Conservation (phyloP, 768 basidiomycete genomes). For the Dendrothele bispora region DNA sequence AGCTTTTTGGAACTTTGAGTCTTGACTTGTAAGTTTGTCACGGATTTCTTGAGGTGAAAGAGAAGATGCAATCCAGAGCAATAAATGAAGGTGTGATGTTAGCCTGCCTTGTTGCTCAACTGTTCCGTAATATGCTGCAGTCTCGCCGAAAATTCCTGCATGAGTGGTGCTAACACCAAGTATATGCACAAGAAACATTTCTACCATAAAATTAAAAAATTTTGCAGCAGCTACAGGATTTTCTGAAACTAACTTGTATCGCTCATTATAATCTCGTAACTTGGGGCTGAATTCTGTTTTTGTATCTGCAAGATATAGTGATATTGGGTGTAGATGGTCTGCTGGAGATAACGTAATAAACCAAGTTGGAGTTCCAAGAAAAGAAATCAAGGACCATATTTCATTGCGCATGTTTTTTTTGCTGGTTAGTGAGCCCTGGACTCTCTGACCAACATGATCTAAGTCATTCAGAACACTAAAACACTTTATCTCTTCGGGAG, state of each 20-base stretch:
- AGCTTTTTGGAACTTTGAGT: neutral
- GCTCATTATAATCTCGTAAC: neutral
- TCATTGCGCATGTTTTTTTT: constrained; percentile 7
- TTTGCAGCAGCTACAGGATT: constrained; percentile 17
- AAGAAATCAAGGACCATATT: constrained; percentile 1
- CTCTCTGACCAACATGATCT: neutral
- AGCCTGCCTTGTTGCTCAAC: neutral
- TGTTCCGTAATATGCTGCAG: constrained; percentile 12
- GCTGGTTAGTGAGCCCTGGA: neutral
- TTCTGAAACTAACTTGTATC: neutral
- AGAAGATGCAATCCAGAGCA: neutral
- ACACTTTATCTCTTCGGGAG: neutral
- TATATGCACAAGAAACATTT: constrained; percentile 15
- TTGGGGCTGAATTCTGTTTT: neutral
- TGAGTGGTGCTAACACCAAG: no score
- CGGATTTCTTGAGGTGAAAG: neutral
- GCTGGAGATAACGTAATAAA: constrained; percentile 8
- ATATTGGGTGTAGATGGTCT: constrained; percentile 2
- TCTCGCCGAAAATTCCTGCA: no score
- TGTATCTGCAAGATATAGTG: constrained; percentile 3
- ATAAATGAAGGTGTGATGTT: neutral
- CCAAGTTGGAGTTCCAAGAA: constrained; percentile 3
- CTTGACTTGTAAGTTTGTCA: neutral
- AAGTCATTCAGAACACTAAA: neutral
- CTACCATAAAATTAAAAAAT: constrained; percentile 18